Base-by-base conservation (phyloP, 2,329 filamentous ascomycete species). In the Diaporthe capsici region DNA sequence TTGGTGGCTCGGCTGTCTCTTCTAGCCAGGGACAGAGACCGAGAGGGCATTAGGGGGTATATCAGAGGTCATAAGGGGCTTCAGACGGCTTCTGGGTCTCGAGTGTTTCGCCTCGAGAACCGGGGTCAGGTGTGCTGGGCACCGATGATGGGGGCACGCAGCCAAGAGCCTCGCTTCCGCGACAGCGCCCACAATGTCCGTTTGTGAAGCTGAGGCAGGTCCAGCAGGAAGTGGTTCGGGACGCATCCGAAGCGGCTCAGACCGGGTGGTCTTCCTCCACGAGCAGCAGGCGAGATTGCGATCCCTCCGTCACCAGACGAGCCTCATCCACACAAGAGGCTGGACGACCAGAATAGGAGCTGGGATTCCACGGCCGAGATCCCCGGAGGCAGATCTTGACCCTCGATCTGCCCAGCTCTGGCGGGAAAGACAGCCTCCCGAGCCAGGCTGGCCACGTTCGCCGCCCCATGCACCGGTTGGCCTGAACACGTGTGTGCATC, bases 81-180 rank as follows among this genome's bases (percentile, higher is more conserved):
- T 53, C 65, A 39, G 65, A 39, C 65, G 47, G 65, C 22, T 28
- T 25, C 65, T 68, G 47, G 65, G 28, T 68, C 49, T 70, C 49
- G 65, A 55, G 31, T 68, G 65, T 70, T 70, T 70, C 49, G 65
- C 65, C 47, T 55, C 65, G 65, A 37, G 34, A 28, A 70, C 65
- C 65, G 49, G 49, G 42, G 65, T 53, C 34, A 53, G 4, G 34
- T 47, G 22, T 53, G 34, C 47, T 53, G 65, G 47, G 65, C 65
- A 20, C 47, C 63, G 63, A 68, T 51, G 49, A 70, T 70, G 65
- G 22, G 22, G 65, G 34, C 65, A 31, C 49, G 34, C 65, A 70
- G 65, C 65, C 65, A 70, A 70, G 65, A 55, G 65, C 15, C n/a
- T 55, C 65, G 65, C 65, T 70, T 70, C 65, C n/a, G 37, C 51